phyloP scores from a whole-genome alignment of 2,329 filamentous ascomycete species.

The Colletotrichum incanum region DNA sequence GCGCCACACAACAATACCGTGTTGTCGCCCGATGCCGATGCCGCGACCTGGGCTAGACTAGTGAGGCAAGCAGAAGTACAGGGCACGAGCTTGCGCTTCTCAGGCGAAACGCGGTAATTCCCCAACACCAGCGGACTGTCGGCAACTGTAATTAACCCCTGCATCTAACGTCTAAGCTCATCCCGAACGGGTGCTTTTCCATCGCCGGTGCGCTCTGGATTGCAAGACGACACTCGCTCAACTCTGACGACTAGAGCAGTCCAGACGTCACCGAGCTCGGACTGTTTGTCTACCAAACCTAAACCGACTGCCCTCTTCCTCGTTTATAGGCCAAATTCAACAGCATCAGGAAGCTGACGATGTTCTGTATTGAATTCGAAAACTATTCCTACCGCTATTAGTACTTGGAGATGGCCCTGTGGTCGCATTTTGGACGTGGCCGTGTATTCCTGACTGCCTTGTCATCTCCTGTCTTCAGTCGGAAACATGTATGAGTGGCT shows the following conservation, averaged over 20 bases:
- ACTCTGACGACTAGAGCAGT: background rate
- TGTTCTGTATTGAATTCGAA: background rate
- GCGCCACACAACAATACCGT: background rate
- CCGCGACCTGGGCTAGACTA: background rate
- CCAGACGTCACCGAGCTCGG: conserved; percentile 11
- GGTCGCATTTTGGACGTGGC: background rate
- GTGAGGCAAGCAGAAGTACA: background rate
- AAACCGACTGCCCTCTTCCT: no score
- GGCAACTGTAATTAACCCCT: background rate
- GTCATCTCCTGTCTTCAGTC: background rate
- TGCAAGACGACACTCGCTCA: background rate
- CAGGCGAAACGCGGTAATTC: background rate
- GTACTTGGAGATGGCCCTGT: background rate
- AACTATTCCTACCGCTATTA: background rate
- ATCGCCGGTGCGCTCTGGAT: background rate
- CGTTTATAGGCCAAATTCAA: background rate
- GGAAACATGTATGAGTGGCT: background rate
- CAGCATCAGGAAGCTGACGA: background rate
- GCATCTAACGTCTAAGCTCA: background rate
- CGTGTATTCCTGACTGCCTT: background rate
- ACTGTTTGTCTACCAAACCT: background rate
- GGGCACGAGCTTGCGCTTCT: background rate
- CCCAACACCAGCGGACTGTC: background rate
- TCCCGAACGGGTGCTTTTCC: background rate
- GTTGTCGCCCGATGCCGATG: no score